Evolutionary conservation across 2,329 filamentous ascomycete genomes (phyloP).

Genomic region (Aspergillus neoniger): DNA sequence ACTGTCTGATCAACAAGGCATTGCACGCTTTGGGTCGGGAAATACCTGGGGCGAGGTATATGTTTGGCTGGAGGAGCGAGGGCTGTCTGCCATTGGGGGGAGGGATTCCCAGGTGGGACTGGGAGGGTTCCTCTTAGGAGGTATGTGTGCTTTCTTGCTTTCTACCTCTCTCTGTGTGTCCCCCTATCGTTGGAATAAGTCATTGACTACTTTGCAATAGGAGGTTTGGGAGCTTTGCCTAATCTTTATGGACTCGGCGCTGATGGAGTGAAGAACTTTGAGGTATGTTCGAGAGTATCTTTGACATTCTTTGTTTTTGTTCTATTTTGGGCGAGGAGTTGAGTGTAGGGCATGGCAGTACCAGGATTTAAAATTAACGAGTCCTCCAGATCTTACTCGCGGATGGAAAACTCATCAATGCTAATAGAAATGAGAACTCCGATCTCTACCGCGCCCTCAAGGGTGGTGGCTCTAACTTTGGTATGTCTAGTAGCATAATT

Average conservation of each 20-base stretch:
- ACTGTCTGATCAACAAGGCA: background rate
- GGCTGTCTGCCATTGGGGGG: slow-evolving; percentile 3
- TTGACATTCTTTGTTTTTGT: no score
- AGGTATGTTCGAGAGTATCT: background rate
- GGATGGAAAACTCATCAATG: slow-evolving; percentile 1
- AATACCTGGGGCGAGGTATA: slow-evolving; percentile 8
- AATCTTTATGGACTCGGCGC: background rate
- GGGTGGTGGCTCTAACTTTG: slow-evolving; percentile 33
- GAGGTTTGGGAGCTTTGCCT: background rate
- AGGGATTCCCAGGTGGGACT: slow-evolving; percentile 2
- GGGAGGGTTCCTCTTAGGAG: slow-evolving; percentile 1
- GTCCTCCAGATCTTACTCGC: slow-evolving; percentile 18
- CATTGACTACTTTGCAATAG: background rate
- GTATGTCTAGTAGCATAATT: slow-evolving; percentile 13
- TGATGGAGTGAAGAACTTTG: background rate
- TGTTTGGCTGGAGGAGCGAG: slow-evolving; percentile 3
- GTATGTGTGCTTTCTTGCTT: background rate
- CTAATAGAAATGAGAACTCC: slow-evolving; percentile 13
- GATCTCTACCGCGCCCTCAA: slow-evolving; percentile 36
- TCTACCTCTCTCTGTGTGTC: no score
- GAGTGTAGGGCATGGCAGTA: no score
- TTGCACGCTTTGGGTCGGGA: slow-evolving; percentile 1
- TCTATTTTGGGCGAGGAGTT: no score
- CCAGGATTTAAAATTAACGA: no score
- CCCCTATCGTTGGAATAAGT: rapidly evolving